A percentile compares a stretch with the other conserved stretches of the same genome.
Conservation (phyloP, 179 eudicot species). For the Corrigiola litoralis region DNA sequence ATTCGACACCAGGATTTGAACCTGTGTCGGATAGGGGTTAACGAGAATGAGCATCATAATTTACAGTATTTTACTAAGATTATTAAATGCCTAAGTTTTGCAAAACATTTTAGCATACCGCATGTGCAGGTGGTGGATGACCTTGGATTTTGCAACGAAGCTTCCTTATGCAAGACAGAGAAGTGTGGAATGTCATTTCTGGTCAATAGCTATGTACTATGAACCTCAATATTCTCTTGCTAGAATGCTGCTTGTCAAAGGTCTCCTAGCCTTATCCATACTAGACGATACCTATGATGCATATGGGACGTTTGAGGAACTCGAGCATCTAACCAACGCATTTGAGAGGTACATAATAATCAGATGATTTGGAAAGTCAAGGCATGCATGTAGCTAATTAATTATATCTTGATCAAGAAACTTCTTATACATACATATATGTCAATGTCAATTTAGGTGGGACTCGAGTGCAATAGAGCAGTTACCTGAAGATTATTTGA, state of each 20-base stretch:
- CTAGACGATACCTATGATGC: constrained; percentile 30
- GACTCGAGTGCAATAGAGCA: constrained; percentile 12
- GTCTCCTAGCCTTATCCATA: constrained; percentile 17
- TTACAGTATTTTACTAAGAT: too few species aligned
- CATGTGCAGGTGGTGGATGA: constrained; percentile 23
- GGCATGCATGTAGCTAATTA: too few species aligned
- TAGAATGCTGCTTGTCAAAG: constrained; percentile 12
- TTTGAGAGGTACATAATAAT: constrained; percentile 26
- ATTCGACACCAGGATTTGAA: too few species aligned
- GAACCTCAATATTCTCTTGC: constrained; percentile 25
- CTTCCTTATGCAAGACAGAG: constrained; percentile 28
- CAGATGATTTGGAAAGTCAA: background rate
- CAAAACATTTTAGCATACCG: too few species aligned
- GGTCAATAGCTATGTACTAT: constrained; percentile 23
- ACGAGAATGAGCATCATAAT: too few species aligned
- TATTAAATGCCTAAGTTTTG: too few species aligned
- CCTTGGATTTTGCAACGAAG: constrained; percentile 18
- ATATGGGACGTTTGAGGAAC: constrained; percentile 24
- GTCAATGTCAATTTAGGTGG: constrained; percentile 10
- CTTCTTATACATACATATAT: too few species aligned
- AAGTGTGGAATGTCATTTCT: constrained; percentile 26
- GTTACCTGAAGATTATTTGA: constrained; percentile 18
- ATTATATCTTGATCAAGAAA: too few species aligned
- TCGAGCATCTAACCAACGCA: constrained; percentile 14
- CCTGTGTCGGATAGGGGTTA: too few species aligned